phyloP scores from a whole-genome alignment of 2,329 filamentous ascomycete species.

The Cadophora gregata region DNA sequence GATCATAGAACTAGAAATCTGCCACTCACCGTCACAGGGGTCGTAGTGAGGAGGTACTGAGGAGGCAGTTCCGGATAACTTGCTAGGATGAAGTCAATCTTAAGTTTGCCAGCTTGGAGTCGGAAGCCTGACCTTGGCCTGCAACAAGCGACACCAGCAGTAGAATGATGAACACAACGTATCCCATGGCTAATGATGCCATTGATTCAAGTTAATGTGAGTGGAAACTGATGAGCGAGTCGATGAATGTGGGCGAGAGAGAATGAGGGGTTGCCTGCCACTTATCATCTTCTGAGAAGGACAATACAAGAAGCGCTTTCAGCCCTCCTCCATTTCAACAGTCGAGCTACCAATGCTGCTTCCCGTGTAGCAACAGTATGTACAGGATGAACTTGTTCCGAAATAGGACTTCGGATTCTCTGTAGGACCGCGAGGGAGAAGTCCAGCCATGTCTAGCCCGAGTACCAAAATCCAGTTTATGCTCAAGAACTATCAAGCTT shows the following conservation, averaged over 20 bases:
- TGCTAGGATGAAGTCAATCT: slow-evolving; percentile 11
- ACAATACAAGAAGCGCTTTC: not conserved
- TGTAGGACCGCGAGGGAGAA: slow-evolving; percentile 3
- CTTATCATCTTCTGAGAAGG: slow-evolving; percentile 1
- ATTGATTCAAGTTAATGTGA: slow-evolving; percentile 10
- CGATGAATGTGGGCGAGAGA: slow-evolving; percentile 3
- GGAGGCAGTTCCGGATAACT: slow-evolving; percentile 11
- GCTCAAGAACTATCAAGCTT: not conserved
- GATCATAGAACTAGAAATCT: not conserved
- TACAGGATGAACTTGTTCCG: slow-evolving; percentile 1
- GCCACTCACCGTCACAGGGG: slow-evolving; percentile 3
- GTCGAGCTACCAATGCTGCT: not conserved
- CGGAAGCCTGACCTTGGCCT: slow-evolving; percentile 8
- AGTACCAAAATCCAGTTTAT: not conserved
- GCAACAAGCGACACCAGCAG: slow-evolving; percentile 4
- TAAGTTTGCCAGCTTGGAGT: not conserved
- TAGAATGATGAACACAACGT: not conserved
- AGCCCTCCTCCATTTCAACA: not conserved
- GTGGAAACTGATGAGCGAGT: not conserved
- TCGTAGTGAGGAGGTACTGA: slow-evolving; percentile 10
- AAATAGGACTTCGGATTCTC: not conserved
- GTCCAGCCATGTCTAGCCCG: not conserved
- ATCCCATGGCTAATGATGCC: slow-evolving; percentile 1
- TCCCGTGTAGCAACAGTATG: slow-evolving; percentile 4
- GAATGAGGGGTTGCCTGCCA: slow-evolving; percentile 11